Percentiles rank a stretch among this genome's conserved stretches.
Evolutionary conservation across 306 rosid genomes (phyloP).

Genomic region (Dicorynia guianensis): DNA sequence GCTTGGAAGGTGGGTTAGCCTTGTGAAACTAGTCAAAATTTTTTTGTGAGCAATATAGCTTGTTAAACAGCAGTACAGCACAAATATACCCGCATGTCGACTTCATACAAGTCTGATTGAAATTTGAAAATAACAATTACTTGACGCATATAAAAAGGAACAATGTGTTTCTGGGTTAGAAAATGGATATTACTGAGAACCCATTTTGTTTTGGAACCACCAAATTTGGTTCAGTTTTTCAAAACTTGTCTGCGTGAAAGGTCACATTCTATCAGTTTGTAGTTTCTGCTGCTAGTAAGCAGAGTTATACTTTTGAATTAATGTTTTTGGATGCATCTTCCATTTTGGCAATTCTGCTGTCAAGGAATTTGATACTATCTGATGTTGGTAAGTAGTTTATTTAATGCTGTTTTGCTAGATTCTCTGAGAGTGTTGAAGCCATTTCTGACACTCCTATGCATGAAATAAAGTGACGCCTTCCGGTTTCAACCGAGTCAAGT

Average conservation of each 20-base stretch:
- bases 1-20: slow-evolving; percentile 60
- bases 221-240: slow-evolving; percentile 47
- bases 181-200: slow-evolving; percentile 37
- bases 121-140: slow-evolving; percentile 44
- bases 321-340: slow-evolving; percentile 67
- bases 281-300: slow-evolving; percentile 48
- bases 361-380: slow-evolving; percentile 59
- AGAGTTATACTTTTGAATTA: slow-evolving; percentile 49
- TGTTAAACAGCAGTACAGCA: slow-evolving; percentile 44
- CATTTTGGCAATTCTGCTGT: slow-evolving; percentile 32
- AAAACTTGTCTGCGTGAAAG: slow-evolving; percentile 46
- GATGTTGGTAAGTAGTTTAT: slow-evolving; percentile 48
- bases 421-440: slow-evolving; percentile 50
- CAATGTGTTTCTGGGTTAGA: slow-evolving; percentile 46
- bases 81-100: slow-evolving; percentile 37
- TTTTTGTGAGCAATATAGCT: slow-evolving; percentile 44
- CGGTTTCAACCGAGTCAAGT: slow-evolving; percentile 58
- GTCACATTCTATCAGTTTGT: slow-evolving; percentile 60
- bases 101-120: slow-evolving; percentile 38
- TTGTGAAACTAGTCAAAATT: slow-evolving; percentile 53
- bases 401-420: slow-evolving; percentile 68
- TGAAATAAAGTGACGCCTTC: slow-evolving; percentile 57
- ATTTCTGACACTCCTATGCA: slow-evolving; percentile 54
- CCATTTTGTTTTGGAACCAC: slow-evolving; percentile 41
- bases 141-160: slow-evolving; percentile 43